Conservation (phyloP, 2,329 filamentous ascomycete genomes). For the Pseudogymnoascus sp. region DNA sequence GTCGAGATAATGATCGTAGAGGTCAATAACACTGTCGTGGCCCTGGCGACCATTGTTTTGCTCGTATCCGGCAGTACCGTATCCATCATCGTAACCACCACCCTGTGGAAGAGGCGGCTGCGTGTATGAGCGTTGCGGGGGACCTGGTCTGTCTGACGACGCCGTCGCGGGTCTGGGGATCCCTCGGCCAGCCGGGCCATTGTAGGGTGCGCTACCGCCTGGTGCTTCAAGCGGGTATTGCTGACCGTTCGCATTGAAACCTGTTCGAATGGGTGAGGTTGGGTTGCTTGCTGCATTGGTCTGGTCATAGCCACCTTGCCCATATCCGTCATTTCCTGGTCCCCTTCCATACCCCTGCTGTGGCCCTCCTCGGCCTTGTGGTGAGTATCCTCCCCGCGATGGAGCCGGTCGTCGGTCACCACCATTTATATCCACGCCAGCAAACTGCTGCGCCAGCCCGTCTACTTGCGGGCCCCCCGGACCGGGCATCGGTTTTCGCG, state of each 20-base stretch:
- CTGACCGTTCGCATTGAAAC: conserved; percentile 18
- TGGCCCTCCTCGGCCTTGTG: conserved; percentile 15
- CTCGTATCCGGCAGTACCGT: conserved; percentile 19
- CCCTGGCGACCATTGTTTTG: conserved; percentile 32
- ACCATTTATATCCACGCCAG: conserved; percentile 19
- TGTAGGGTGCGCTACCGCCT: conserved; percentile 37
- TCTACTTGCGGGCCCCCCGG: not conserved
- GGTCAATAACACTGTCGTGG: conserved; percentile 39
- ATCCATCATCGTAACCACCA: conserved; percentile 8
- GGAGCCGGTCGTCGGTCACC: conserved; percentile 22
- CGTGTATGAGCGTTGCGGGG: conserved; percentile 10
- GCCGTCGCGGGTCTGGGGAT: conserved; percentile 48
- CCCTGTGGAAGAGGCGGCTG: conserved; percentile 12
- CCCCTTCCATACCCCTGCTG: conserved; percentile 23
- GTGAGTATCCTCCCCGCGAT: conserved; percentile 20
- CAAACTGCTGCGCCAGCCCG: conserved; percentile 11
- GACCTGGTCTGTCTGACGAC: conserved; percentile 18
- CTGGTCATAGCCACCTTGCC: conserved; percentile 3
- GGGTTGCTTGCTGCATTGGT: conserved; percentile 13
- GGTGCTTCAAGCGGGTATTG: conserved; percentile 18
- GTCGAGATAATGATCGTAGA: conserved; percentile 50
- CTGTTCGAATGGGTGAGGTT: conserved; percentile 22
- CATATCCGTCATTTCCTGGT: conserved; percentile 19
- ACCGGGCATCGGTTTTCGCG: not conserved
- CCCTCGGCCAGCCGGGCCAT: conserved; percentile 37